phyloP scores from a whole-genome alignment of 371 early-diverging fungal species.

The Saksenaea oblongispora region DNA sequence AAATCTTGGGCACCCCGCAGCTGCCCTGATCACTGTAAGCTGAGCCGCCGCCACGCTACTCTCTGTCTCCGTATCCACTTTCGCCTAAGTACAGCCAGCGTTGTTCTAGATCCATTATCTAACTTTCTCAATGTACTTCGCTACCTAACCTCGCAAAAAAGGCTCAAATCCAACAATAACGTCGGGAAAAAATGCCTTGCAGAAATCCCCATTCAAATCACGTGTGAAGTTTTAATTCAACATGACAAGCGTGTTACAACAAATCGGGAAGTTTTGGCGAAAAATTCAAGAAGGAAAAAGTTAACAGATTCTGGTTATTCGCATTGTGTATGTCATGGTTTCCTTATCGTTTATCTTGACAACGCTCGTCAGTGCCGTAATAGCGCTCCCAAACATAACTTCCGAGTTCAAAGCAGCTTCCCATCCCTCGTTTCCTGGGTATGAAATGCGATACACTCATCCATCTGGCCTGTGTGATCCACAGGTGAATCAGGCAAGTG shows the following conservation, averaged over 20 bases:
- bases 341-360: not conserved
- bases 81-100: too few species aligned
- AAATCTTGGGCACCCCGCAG: too few species aligned
- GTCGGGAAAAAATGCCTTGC: too few species aligned
- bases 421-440: constrained; percentile 69
- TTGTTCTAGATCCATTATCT: too few species aligned
- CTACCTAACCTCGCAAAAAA: too few species aligned
- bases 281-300: not conserved
- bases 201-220: too few species aligned
- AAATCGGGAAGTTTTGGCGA: not conserved
- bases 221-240: too few species aligned
- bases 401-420: constrained; percentile 8
- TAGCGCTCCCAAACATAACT: not conserved
- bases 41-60: too few species aligned
- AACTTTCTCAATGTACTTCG: too few species aligned
- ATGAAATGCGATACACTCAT: constrained; percentile 72
- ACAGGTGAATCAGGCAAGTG: constrained; percentile 66
- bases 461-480: constrained; percentile 72
- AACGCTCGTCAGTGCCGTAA: not conserved
- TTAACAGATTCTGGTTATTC: not conserved
- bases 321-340: not conserved
- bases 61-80: too few species aligned
- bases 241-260: not conserved
- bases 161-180: too few species aligned
- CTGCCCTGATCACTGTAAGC: too few species aligned